Percentiles rank a stretch among this genome's conserved stretches.
Conservation (phyloP, 2,329 filamentous ascomycete species). For the Thielaviopsis punctulata region DNA sequence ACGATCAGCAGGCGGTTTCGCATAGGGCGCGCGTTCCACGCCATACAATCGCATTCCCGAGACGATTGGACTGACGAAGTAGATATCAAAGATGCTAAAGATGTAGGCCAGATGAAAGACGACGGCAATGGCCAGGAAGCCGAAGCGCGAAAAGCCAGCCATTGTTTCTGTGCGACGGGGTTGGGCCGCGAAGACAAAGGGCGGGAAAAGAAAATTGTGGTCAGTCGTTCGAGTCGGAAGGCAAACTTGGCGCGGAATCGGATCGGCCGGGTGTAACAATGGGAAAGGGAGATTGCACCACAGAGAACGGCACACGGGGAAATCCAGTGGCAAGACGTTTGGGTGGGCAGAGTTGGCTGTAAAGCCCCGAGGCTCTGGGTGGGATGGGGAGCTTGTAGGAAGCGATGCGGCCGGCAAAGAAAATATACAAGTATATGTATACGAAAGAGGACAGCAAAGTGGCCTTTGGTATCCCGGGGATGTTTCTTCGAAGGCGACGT, state of each 20-base stretch:
- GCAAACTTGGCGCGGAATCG: neutral
- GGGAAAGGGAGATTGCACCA: too few species aligned
- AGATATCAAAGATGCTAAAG: conserved; percentile 93
- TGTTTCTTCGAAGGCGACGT: too few species aligned
- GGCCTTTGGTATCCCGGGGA: too few species aligned
- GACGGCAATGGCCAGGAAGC: conserved; percentile 76
- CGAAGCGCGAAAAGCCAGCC: conserved; percentile 37
- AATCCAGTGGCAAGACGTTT: neutral
- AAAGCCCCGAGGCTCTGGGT: neutral
- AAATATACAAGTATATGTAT: neutral
- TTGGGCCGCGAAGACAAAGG: too few species aligned
- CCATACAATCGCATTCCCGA: conserved; percentile 78
- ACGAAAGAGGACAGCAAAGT: neutral
- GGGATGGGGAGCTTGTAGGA: neutral
- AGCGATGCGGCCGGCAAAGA: neutral
- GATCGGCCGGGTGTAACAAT: neutral
- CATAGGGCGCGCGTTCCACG: conserved; percentile 40
- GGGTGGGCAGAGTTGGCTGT: too few species aligned
- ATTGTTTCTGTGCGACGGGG: neutral
- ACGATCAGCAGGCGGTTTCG: conserved; percentile 67
- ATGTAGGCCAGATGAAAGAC: conserved; percentile 90
- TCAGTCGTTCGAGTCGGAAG: too few species aligned
- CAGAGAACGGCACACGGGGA: neutral
- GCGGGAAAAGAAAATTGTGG: too few species aligned
- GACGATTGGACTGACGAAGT: conserved; percentile 95